A percentile compares a stretch with the other conserved stretches of the same genome.
Evolutionary conservation across 2,329 filamentous ascomycete species (phyloP).

Genomic region (Hypoxylon sp.): DNA sequence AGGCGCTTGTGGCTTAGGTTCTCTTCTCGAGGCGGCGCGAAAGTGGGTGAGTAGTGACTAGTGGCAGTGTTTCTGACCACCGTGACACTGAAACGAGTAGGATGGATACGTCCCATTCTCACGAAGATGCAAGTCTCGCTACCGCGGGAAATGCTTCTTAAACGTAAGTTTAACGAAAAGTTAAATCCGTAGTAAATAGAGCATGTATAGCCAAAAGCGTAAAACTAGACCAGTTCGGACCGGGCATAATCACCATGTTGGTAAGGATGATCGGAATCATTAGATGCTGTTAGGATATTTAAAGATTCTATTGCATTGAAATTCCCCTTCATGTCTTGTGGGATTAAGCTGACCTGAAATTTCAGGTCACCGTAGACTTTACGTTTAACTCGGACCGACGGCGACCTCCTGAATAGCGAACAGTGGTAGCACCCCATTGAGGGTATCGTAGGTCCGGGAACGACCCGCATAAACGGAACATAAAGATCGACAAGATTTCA

Average conservation of each 20-base stretch:
- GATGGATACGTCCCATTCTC: not conserved
- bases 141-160: not conserved
- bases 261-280: not conserved
- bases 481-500: not conserved
- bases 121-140: not conserved
- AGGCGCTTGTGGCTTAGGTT: not conserved
- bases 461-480: not conserved
- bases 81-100: not conserved
- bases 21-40: not conserved
- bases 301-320: not conserved
- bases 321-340: not conserved
- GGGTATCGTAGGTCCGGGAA: not conserved
- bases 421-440: not conserved
- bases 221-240: not conserved
- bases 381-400: not conserved
- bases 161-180: not conserved
- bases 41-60: not conserved
- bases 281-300: not conserved
- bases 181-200: not conserved
- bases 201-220: not conserved
- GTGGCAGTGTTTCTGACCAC: not conserved
- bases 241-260: not conserved
- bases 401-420: conserved; percentile 1
- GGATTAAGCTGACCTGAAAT: not conserved
- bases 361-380: not conserved